These are phyloP conservation scores for Basidiobolus meristosporus DNA, from an alignment of 371 early-diverging fungal species.

Conservation along the genomic window DNA sequence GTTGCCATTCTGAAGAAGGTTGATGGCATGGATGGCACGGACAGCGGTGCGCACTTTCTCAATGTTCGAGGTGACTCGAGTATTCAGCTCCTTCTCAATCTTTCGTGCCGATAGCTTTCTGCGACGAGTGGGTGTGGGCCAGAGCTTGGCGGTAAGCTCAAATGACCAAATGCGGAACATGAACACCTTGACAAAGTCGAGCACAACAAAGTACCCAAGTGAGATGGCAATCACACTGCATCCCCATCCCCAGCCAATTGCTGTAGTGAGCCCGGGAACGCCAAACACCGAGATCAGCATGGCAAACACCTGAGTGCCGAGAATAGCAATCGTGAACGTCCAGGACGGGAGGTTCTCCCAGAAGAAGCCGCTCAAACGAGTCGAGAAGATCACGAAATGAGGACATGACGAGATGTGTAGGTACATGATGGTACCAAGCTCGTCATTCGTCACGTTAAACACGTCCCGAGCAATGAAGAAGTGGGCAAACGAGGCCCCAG, in stretches of 20 bases:
- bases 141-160: constrained; percentile 44
- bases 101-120: constrained; percentile 26
- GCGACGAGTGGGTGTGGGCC: constrained; percentile 37
- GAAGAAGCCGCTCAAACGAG: constrained; percentile 71
- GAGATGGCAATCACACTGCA: constrained; percentile 25
- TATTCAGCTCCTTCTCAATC: constrained; percentile 14
- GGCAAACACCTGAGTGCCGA: too few relatives aligned
- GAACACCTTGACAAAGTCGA: constrained; percentile 62
- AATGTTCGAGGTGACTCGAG: constrained; percentile 9
- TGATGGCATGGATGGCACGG: too few relatives aligned
- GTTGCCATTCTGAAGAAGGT: too few relatives aligned
- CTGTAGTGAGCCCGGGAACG: constrained; percentile 19
- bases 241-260: constrained; percentile 30
- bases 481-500: constrained; percentile 43
- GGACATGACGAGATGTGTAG: constrained; percentile 74
- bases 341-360: constrained; percentile 67
- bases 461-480: too few relatives aligned
- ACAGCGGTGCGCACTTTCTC: constrained; percentile 9
- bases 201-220: constrained; percentile 34
- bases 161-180: constrained; percentile 47
- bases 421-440: too few relatives aligned
- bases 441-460: too few relatives aligned
- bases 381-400: constrained; percentile 93
- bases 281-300: constrained; percentile 72
- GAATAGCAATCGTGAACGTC: constrained; percentile 58